Evolutionary conservation across 139 green algal species (phyloP), one percentile per base, ranked within the genome.

Genomic region (Microglena sp.): DNA sequence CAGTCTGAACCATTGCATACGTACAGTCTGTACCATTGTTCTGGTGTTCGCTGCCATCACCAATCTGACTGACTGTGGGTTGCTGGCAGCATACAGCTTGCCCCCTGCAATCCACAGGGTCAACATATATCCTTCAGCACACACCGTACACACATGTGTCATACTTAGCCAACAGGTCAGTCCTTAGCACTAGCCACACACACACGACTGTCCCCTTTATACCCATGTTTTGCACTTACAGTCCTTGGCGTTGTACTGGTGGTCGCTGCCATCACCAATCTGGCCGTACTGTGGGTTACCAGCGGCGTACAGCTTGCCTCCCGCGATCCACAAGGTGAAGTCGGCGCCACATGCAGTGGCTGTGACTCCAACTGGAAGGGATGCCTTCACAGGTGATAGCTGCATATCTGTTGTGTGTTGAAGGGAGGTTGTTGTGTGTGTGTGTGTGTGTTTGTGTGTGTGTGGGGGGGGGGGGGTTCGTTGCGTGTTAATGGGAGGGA

Each of bases 51-150:
- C 77, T 86, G 46, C 90, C 93, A 64, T 96, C 83, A 4, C 93
- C 93, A 50, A 97, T 77, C 74, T 96, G 90, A 1, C 93, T 92
- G 64, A 96, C 67, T 96, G 90, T 1, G 85, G 82, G 55, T 87
- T 71, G 24, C 89, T 89, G 3, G 77, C 80, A 0, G 76, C 64
- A 56, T 73, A 84, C 32, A 87, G 34, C 26, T 58, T 57, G 34
- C 60, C 60, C 27, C 27, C n/a, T 28, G 40, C 11, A 4, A 87
- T 60, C 86, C 87, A 96, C 74, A 93, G 69, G 6, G 89, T 95
- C 79, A 97, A 98, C n/a, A n/a, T n/a, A n/a, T n/a, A n/a, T n/a
- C n/a, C n/a, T n/a, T n/a, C n/a, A n/a, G n/a, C n/a, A n/a, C n/a
- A n/a, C n/a, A n/a, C n/a, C n/a, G n/a, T n/a, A n/a, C n/a, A n/a